phyloP scores from a whole-genome alignment of 2,329 filamentous ascomycete species.

The Colletotrichum scovillei region DNA sequence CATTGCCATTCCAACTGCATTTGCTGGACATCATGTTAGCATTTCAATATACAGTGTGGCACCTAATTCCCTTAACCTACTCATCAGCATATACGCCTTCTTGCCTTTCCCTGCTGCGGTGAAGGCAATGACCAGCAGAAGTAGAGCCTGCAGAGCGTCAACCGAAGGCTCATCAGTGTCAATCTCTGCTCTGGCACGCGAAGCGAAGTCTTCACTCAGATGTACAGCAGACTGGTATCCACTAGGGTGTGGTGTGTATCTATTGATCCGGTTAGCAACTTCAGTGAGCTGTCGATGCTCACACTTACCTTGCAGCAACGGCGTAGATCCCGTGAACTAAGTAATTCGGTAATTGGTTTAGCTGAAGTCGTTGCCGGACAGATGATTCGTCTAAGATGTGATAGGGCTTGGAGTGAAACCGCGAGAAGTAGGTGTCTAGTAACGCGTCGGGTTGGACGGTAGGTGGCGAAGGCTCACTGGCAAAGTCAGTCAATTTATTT shows the following conservation, averaged over 20 bases:
- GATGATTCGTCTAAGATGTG: slow-evolving; percentile 83
- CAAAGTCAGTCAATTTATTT: slow-evolving; percentile 18
- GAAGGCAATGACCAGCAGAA: slow-evolving; percentile 81
- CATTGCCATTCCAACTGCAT: slow-evolving; percentile 83
- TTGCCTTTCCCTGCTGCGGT: slow-evolving; percentile 83
- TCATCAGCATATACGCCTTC: slow-evolving; percentile 87
- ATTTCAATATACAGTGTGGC: background rate
- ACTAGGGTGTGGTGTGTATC: slow-evolving; percentile 76
- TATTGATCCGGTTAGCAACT: slow-evolving; percentile 47
- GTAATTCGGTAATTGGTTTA: slow-evolving; percentile 71
- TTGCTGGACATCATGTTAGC: slow-evolving; percentile 60
- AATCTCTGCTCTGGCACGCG: slow-evolving; percentile 75
- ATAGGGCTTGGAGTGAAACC: slow-evolving; percentile 85
- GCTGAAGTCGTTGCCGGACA: slow-evolving; percentile 77
- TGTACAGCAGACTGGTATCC: slow-evolving; percentile 76
- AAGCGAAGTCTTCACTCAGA: slow-evolving; percentile 78
- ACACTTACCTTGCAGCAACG: slow-evolving; percentile 68
- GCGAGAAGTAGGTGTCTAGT: slow-evolving; percentile 82
- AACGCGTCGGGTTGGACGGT: slow-evolving; percentile 68
- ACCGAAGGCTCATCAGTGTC: slow-evolving; percentile 86
- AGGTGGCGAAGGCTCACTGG: slow-evolving; percentile 58
- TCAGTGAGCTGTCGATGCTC: background rate
- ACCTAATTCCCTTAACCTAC: slow-evolving; percentile 57
- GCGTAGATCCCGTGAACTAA: slow-evolving; percentile 69
- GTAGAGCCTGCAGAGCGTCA: slow-evolving; percentile 79